Conservation (phyloP, 148 eudicot species). For the Arbutus unedo region DNA sequence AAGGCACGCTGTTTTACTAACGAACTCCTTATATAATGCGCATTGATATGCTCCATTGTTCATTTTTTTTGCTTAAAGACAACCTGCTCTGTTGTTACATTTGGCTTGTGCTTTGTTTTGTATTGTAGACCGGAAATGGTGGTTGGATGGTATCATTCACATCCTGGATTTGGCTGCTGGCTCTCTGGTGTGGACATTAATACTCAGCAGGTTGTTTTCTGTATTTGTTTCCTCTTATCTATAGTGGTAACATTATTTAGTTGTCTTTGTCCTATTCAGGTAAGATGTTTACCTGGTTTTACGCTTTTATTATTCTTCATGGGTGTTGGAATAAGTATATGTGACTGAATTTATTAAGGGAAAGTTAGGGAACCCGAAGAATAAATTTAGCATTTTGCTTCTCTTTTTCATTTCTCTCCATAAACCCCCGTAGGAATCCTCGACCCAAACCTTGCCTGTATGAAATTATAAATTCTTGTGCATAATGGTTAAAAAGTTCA, state of each 20-base stretch:
- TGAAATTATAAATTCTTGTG: no score
- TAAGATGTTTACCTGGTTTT: neutral
- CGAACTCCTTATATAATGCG: neutral
- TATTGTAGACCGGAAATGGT: slow-evolving; percentile 77
- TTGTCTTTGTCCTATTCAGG: neutral
- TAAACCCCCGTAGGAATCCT: no score
- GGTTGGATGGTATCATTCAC: slow-evolving; percentile 94
- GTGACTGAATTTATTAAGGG: neutral
- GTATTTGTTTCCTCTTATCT: neutral
- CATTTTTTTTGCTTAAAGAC: neutral
- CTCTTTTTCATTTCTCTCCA: no score
- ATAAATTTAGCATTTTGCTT: neutral
- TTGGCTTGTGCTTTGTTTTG: slow-evolving; percentile 13
- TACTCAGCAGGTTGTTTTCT: slow-evolving; percentile 63
- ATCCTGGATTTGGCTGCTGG: slow-evolving; percentile 96
- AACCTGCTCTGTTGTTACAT: neutral
- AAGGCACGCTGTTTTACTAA: no score
- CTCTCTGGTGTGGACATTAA: slow-evolving; percentile 91
- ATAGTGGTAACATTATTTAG: neutral
- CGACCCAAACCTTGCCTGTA: neutral
- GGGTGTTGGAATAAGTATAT: neutral
- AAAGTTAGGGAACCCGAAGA: neutral
- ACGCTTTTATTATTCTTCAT: neutral
- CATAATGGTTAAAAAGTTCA: neutral
- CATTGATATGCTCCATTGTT: neutral